phyloP scores from a whole-genome alignment of 176 grass and related monocot species.

The Hsuehochloa calcarea region DNA sequence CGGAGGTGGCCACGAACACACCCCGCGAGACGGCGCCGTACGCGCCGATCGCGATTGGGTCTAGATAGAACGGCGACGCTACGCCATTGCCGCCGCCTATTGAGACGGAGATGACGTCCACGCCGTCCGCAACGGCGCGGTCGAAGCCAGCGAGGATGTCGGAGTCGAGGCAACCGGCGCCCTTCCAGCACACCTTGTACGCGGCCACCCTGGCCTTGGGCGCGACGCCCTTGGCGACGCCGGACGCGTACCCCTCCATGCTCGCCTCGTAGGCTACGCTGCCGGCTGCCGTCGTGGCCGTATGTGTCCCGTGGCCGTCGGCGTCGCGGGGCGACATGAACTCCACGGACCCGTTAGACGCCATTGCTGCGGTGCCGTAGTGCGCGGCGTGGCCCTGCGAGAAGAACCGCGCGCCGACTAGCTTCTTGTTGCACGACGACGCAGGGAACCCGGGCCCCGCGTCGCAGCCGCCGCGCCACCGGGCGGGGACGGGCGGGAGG shows the following conservation, averaged over 20 bases:
- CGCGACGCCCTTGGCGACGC: slow-evolving; percentile 90
- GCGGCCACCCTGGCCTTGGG: slow-evolving; percentile 80
- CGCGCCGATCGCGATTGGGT: slow-evolving; percentile 82
- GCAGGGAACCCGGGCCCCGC: slow-evolving; percentile 45
- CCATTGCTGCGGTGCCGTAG: slow-evolving; percentile 38
- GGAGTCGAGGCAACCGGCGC: slow-evolving; percentile 83
- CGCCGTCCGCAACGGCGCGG: slow-evolving; percentile 84
- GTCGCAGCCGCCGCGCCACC: slow-evolving; percentile 91
- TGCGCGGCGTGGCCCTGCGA: slow-evolving; percentile 64
- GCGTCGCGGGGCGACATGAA: slow-evolving; percentile 86
- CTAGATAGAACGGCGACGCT: slow-evolving; percentile 73
- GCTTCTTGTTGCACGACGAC: slow-evolving; percentile 77
- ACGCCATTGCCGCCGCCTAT: slow-evolving; percentile 80
- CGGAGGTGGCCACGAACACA: slow-evolving; percentile 88
- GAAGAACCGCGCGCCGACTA: slow-evolving; percentile 85
- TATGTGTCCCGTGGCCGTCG: slow-evolving; percentile 90
- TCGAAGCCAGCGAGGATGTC: slow-evolving; percentile 97
- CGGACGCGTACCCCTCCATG: slow-evolving; percentile 75
- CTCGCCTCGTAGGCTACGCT: slow-evolving; percentile 74
- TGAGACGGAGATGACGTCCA: slow-evolving; percentile 85
- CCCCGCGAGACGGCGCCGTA: slow-evolving; percentile 72
- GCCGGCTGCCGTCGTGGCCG: slow-evolving; percentile 79
- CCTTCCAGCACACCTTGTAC: slow-evolving; percentile 97
- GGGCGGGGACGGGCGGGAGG: slow-evolving; percentile 61
- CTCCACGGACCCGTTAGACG: slow-evolving; percentile 66